These are phyloP conservation scores for Russula dissimulans DNA, from an alignment of 768 basidiomycete species.

Conservation along the genomic window DNA sequence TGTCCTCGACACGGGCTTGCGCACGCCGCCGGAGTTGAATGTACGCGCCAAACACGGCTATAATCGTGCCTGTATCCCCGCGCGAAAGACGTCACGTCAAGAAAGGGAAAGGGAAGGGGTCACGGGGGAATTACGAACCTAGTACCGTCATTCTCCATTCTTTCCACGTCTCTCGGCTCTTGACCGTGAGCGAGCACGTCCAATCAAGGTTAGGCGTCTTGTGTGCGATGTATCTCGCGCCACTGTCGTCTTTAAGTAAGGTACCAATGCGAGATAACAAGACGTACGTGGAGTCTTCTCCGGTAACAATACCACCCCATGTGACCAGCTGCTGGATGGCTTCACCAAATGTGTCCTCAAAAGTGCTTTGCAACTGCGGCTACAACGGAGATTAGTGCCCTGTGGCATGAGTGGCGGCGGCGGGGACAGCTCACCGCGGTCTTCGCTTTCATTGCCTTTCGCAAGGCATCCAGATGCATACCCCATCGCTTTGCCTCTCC, in stretches of 20 bases:
- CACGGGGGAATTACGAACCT: constrained; percentile 34
- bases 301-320: constrained; percentile 65
- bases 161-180: constrained; percentile 54
- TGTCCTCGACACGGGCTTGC: constrained; percentile 46
- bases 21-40: constrained; percentile 35
- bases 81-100: constrained; percentile 6
- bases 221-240: constrained; percentile 67
- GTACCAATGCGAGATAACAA: neutral
- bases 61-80: constrained; percentile 17
- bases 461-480: constrained; percentile 47
- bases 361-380: constrained; percentile 46
- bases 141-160: constrained; percentile 57
- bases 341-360: constrained; percentile 68
- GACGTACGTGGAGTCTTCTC: constrained; percentile 55
- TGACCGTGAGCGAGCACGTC: constrained; percentile 58
- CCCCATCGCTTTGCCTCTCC: constrained; percentile 77
- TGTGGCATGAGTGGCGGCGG: neutral
- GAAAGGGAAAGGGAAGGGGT: neutral
- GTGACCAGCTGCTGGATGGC: constrained; percentile 68
- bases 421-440: constrained; percentile 35
- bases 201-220: constrained; percentile 57
- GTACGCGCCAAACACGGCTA: constrained; percentile 19
- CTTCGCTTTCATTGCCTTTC: constrained; percentile 47
- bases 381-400: constrained; percentile 22
- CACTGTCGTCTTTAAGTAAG: constrained; percentile 34